phyloP scores from a whole-genome alignment of 352 stramenopile species.

The Globisporangium okanoganense region DNA sequence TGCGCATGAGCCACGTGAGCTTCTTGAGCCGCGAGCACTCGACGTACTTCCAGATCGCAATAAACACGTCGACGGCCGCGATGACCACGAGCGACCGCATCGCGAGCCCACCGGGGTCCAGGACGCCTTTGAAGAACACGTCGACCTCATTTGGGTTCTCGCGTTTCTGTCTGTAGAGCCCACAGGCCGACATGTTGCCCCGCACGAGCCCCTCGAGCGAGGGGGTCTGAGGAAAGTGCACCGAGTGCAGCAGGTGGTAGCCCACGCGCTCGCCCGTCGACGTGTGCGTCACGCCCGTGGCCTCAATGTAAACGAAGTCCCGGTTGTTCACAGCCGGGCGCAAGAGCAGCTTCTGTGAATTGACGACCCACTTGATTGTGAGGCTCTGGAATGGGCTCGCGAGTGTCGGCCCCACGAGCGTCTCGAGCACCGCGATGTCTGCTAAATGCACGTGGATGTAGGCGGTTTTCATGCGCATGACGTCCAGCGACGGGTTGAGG shows the following conservation, averaged over 20 bases:
- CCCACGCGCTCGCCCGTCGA: slow-evolving; percentile 27
- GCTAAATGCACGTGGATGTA: slow-evolving; percentile 34
- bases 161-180: slow-evolving; percentile 30
- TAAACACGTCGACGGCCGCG: slow-evolving; percentile 23
- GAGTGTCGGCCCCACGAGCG: slow-evolving; percentile 21
- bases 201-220: slow-evolving; percentile 15
- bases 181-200: slow-evolving; percentile 39
- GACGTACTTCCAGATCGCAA: slow-evolving; percentile 20
- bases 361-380: slow-evolving; percentile 36
- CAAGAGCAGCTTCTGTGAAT: slow-evolving; percentile 23
- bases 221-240: slow-evolving; percentile 19
- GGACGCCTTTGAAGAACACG: slow-evolving; percentile 36
- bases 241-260: slow-evolving; percentile 37
- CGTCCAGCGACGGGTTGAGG: slow-evolving; percentile 24
- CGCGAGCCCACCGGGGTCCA: slow-evolving; percentile 25
- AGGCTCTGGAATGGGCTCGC: slow-evolving; percentile 28
- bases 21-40: slow-evolving; percentile 12
- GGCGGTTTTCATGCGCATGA: slow-evolving; percentile 32
- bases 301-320: slow-evolving; percentile 30
- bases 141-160: slow-evolving; percentile 29
- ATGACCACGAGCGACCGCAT: slow-evolving; percentile 26
- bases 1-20: slow-evolving; percentile 13
- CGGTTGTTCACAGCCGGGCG: slow-evolving; percentile 23
- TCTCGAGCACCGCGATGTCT: slow-evolving; percentile 39
- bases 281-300: slow-evolving; percentile 18